These are phyloP conservation scores for Tylopilus orsonianus DNA, from an alignment of 1,284 basidiomycete species.

Conservation along the genomic window DNA sequence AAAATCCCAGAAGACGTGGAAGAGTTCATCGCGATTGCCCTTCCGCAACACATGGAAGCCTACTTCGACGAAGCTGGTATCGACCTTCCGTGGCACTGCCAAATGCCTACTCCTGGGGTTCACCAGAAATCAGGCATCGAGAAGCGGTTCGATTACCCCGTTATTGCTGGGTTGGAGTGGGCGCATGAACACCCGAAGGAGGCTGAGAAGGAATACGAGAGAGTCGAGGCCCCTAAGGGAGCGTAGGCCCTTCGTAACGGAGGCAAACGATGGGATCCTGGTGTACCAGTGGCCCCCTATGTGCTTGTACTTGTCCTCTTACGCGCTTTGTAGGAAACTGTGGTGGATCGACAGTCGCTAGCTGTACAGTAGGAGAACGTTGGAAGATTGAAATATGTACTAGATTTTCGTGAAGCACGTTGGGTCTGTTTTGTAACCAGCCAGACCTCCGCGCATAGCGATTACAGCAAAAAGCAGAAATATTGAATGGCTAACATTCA, in stretches of 20 bases:
- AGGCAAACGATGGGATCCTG: too few species aligned
- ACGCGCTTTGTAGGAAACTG: background rate
- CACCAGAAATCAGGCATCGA: conserved; percentile 1
- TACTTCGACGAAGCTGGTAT: conserved; percentile 1
- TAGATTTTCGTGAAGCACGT: too few species aligned
- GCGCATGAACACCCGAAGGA: conserved; percentile 7
- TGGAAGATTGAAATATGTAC: background rate
- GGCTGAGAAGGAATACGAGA: background rate
- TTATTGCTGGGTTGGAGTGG: conserved; percentile 11
- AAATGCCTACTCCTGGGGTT: background rate
- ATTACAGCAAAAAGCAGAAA: too few species aligned
- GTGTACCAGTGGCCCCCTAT: too few species aligned
- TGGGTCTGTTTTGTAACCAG: too few species aligned
- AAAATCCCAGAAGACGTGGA: background rate
- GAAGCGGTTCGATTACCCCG: background rate
- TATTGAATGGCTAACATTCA: too few species aligned
- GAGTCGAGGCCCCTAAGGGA: background rate
- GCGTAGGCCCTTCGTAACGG: background rate
- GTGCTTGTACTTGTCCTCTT: background rate
- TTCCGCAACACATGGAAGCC: background rate
- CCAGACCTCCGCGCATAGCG: too few species aligned
- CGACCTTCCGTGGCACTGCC: background rate
- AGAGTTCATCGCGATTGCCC: background rate
- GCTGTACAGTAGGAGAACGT: background rate
- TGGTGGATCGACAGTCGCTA: background rate